These are phyloP conservation scores for Taphrina sp. DNA, from an alignment of 1,139 yeast species.

Conservation along the genomic window DNA sequence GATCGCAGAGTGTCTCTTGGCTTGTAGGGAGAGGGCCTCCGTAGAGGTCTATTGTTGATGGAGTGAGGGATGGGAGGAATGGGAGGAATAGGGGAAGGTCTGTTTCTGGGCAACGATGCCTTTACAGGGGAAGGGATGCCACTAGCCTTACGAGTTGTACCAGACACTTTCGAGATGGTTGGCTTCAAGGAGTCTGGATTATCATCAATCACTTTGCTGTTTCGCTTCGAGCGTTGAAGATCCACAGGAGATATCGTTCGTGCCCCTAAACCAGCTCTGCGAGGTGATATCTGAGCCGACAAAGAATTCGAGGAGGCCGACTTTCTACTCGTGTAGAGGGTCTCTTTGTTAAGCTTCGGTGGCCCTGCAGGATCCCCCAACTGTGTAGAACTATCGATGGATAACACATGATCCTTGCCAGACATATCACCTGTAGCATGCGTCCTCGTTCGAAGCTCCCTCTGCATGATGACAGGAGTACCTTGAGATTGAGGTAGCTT, in stretches of 20 bases:
- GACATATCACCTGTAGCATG: too few species aligned
- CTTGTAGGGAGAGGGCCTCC: constrained; percentile 14
- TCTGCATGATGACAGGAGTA: too few species aligned
- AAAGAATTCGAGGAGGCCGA: constrained; percentile 20
- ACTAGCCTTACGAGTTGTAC: constrained; percentile 7
- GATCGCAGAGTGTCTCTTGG: constrained; percentile 4
- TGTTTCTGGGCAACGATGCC: not conserved
- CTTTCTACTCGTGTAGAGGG: constrained; percentile 7
- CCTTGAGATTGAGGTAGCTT: too few species aligned
- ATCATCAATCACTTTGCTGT: constrained; percentile 1
- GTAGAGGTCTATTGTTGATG: not conserved
- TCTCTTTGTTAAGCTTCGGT: too few species aligned
- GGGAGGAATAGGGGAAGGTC: constrained; percentile 28
- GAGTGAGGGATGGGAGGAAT: constrained; percentile 18
- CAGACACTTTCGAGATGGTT: not conserved
- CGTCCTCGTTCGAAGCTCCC: too few species aligned
- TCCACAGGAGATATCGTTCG: constrained; percentile 28
- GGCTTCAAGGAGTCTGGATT: not conserved
- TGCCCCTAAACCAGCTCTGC: constrained; percentile 27
- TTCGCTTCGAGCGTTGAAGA: constrained; percentile 12
- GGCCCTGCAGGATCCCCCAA: too few species aligned
- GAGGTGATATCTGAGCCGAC: constrained; percentile 15
- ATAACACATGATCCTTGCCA: too few species aligned
- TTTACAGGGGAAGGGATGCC: constrained; percentile 27
- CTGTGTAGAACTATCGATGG: too few species aligned